Evolutionary conservation across 768 basidiomycete genomes (phyloP).

Genomic region (Boletus patriciae): DNA sequence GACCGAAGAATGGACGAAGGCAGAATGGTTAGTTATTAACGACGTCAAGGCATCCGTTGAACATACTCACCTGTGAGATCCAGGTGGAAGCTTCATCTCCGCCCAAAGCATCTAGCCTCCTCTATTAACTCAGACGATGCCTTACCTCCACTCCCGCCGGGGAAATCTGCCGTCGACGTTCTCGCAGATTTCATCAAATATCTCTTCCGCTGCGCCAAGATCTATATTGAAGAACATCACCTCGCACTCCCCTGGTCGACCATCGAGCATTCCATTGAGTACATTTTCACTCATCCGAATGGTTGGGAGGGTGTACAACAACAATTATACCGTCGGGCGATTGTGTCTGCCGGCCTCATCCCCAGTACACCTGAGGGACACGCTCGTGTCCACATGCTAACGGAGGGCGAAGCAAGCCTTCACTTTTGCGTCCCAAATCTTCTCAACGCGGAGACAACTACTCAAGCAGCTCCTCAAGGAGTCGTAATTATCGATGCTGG

Average conservation of each 20-base stretch:
- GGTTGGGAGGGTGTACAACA: constrained; percentile 31
- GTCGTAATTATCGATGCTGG: constrained; percentile 32
- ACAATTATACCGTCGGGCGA: constrained; percentile 11
- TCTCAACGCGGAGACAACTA: background rate
- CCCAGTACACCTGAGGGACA: background rate
- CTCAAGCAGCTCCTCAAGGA: constrained; percentile 19
- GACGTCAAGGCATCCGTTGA: background rate
- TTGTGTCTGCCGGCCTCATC: background rate
- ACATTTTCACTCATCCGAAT: constrained; percentile 30
- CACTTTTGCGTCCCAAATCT: constrained; percentile 43
- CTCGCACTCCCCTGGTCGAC: constrained; percentile 18
- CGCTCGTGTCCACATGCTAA: constrained; percentile 8
- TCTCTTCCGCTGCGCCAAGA: constrained; percentile 6
- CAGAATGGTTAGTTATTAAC: constrained; percentile 17
- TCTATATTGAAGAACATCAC: constrained; percentile 17
- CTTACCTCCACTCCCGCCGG: constrained; percentile 31
- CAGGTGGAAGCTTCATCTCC: constrained; percentile 30
- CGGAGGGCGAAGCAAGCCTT: constrained; percentile 20
- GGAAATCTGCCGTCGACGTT: background rate
- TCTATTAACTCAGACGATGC: constrained; percentile 23
- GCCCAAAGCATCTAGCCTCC: constrained; percentile 14
- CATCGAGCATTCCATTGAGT: constrained; percentile 14
- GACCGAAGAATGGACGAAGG: constrained; percentile 25
- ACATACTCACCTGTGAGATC: background rate
- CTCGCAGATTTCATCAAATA: background rate